Evolutionary conservation across 306 rosid species (phyloP), one percentile per base, ranked within the genome.

Genomic region (Prunus armeniaca): DNA sequence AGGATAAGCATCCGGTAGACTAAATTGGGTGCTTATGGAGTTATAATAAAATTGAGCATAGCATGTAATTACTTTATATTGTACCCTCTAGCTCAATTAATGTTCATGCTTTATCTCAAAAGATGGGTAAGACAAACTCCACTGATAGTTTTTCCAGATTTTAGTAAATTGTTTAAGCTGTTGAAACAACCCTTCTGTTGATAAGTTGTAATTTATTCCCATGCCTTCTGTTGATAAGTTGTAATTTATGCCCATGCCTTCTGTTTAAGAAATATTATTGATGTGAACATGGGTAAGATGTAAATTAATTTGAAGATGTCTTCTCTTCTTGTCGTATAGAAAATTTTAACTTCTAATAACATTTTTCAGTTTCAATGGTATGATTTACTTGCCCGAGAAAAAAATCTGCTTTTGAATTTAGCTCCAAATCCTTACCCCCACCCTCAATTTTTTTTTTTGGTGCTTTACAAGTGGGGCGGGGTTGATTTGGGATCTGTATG

Each of bases 1-100:
- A 71, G 70, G 84, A 86, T 72, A 81, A 83, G 64, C 65, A 70
- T 65, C 73, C 73, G 67, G 69, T 54, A 79, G 73, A 60, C 9
- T 46, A 64, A 64, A 50, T 69, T 70, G 68, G 52, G 46, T 46
- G 27, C 27, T 46, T 69, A 77, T 77, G 84, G 70, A 72, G 49
- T 52, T 65, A 55, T 60, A 74, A 46, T 72, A n/a, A 56, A 75
- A 74, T 79, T 72, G 76, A 81, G 76, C 67, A 18, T 72, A 32
- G 15, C 25, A 18, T n/a, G 25, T 51, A 67, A 67, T 46, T 46
- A 52, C 43, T 52, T 69, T 72, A 49, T 67, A 50, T 74, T 65
- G 62, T 62, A 66, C 57, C 67, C 57, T 77, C n/a, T 80, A 51
- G 79, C 76, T 60, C 45, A 76, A 61, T 67, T 81, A 30, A 47